Evolutionary conservation across 148 eudicot genomes (phyloP).

Genomic region (Vaccinium vitisidaea): DNA sequence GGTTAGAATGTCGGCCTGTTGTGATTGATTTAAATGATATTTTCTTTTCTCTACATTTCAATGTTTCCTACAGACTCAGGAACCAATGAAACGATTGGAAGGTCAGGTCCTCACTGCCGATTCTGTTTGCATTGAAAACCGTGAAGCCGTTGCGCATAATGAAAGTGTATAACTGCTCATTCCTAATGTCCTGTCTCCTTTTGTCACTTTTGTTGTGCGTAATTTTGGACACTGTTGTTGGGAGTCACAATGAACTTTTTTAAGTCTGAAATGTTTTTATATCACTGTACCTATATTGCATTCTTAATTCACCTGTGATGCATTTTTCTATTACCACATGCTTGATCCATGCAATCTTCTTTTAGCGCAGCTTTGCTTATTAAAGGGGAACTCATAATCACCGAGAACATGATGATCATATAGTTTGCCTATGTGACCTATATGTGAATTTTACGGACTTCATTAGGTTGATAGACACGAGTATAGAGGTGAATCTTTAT

Average conservation of each 20-base stretch:
- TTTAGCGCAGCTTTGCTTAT: neutral
- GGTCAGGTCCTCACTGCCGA: constrained; percentile 61
- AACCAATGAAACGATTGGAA: constrained; percentile 86
- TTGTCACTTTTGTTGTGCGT: constrained; percentile 3
- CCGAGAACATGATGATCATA: neutral
- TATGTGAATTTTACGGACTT: no score
- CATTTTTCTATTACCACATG: neutral
- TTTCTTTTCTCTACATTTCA: neutral
- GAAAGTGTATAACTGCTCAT: constrained; percentile 55
- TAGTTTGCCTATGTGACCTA: neutral
- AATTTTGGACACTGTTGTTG: constrained; percentile 2
- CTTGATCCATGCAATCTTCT: neutral
- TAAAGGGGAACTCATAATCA: no score
- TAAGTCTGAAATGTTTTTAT: neutral
- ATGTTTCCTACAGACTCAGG: constrained; percentile 39
- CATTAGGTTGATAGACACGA: neutral
- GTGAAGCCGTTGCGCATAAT: constrained; percentile 61
- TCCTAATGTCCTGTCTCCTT: neutral
- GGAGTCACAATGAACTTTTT: neutral
- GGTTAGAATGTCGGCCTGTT: neutral
- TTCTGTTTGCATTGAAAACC: constrained; percentile 58
- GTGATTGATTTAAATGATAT: neutral
- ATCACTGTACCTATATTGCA: neutral
- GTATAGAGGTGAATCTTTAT: no score
- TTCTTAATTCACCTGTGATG: neutral